Conservation (phyloP, 208 protist species). For the Trypanosoma conorhini region DNA sequence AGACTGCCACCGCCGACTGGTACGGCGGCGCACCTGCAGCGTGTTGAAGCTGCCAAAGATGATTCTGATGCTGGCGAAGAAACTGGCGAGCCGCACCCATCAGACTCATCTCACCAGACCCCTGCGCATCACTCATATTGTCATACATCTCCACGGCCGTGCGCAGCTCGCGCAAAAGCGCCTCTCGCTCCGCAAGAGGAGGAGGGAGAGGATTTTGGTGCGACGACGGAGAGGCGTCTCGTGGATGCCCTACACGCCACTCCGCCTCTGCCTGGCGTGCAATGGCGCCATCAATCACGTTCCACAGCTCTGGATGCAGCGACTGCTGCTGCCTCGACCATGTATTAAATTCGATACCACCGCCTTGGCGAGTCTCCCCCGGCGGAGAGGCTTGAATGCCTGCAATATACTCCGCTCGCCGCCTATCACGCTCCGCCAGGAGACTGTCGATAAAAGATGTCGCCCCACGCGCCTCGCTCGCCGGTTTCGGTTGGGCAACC, state of each 20-base stretch:
- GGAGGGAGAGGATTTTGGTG: neutral
- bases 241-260: neutral
- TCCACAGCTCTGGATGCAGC: conserved; percentile 10
- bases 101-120: conserved; percentile 6
- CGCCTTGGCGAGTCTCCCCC: neutral
- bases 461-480: neutral
- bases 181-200: neutral
- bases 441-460: conserved; percentile 18
- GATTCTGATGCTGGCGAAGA: conserved; percentile 19
- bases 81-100: conserved; percentile 18
- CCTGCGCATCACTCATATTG: conserved; percentile 19
- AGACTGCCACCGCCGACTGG: neutral
- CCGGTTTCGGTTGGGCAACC: neutral
- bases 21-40: neutral
- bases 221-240: neutral
- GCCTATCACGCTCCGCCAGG: conserved; percentile 20
- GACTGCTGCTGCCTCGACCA: conserved; percentile 7
- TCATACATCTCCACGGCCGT: conserved; percentile 16
- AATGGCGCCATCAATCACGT: conserved; percentile 4
- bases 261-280: conserved; percentile 5
- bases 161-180: conserved; percentile 9
- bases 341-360: neutral
- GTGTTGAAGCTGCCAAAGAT: conserved; percentile 15
- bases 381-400: neutral
- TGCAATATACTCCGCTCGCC: conserved; percentile 15